phyloP scores from a whole-genome alignment of 352 stramenopile genomes.

The Pythium biforme region DNA sequence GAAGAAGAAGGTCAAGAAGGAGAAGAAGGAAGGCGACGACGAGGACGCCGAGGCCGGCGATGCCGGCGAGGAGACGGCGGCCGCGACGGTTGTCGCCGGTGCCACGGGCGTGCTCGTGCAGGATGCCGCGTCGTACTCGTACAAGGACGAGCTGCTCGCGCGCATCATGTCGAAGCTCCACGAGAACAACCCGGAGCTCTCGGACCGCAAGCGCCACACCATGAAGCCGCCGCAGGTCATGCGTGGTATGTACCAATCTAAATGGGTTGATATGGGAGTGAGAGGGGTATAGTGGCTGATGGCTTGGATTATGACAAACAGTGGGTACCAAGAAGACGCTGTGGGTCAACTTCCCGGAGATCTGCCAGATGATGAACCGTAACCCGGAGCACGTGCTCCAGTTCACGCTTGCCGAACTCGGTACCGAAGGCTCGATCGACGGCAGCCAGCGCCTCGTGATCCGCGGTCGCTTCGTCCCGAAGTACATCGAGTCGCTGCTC shows the following conservation, averaged over 20 bases:
- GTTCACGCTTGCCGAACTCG: conserved; percentile 99
- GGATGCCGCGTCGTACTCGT: conserved; percentile 93
- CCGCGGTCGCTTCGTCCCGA: conserved; percentile 96
- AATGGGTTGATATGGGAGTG: background rate
- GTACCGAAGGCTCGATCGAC: conserved; percentile 99
- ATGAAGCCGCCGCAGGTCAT: conserved; percentile 91
- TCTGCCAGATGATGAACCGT: conserved; percentile 98
- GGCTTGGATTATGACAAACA: conserved; percentile 30
- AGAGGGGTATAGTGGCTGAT: background rate
- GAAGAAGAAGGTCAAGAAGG: conserved; percentile 59
- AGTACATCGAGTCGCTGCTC: conserved; percentile 99
- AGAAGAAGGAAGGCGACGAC: conserved; percentile 33
- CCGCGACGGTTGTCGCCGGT: conserved; percentile 26
- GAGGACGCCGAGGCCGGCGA: conserved; percentile 25
- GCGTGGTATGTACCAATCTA: conserved; percentile 33
- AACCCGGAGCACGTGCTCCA: conserved; percentile 98
- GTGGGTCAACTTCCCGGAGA: conserved; percentile 99
- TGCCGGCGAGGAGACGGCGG: conserved; percentile 33
- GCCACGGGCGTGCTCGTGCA: conserved; percentile 55
- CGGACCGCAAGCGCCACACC: conserved; percentile 93
- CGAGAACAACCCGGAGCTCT: conserved; percentile 96
- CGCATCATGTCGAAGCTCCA: conserved; percentile 94
- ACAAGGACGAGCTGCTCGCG: conserved; percentile 93
- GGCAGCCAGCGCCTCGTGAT: conserved; percentile 98
- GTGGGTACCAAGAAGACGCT: conserved; percentile 98